Evolutionary conservation across 129 eudicot species (phyloP).

Genomic region (Pittosporum tobira): DNA sequence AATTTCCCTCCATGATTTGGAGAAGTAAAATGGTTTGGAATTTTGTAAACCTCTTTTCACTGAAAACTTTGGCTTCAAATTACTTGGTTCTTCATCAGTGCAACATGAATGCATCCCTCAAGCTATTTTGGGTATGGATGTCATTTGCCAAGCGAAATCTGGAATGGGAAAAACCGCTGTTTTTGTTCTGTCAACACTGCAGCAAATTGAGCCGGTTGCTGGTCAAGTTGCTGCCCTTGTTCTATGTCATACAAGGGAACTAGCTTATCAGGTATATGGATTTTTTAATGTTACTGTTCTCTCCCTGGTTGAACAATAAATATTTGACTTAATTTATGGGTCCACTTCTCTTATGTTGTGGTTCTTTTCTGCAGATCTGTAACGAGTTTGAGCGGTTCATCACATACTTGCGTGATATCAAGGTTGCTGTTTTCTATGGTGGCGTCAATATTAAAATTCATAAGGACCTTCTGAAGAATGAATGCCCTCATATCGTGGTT

Average conservation of each 20-base stretch:
- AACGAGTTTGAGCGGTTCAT: constrained; percentile 95
- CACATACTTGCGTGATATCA: constrained; percentile 79
- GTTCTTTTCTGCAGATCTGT: constrained; percentile 51
- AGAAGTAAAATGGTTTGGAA: constrained; percentile 62
- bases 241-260: constrained; percentile 85
- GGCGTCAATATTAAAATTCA: constrained; percentile 90
- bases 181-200: constrained; percentile 83
- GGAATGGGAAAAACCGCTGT: constrained; percentile 99
- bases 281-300: neutral
- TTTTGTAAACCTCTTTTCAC: constrained; percentile 51
- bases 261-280: constrained; percentile 80
- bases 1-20: constrained; percentile 48
- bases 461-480: constrained; percentile 87
- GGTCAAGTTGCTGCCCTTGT: constrained; percentile 99
- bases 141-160: constrained; percentile 97
- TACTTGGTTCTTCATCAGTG: constrained; percentile 86
- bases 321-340: constrained; percentile 3
- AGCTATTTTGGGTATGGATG: constrained; percentile 99
- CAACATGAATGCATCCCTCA: constrained; percentile 99
- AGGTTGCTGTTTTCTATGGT: constrained; percentile 95
- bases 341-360: neutral
- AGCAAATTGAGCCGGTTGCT: constrained; percentile 91
- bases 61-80: constrained; percentile 71
- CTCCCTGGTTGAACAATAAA: neutral
- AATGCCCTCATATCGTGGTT: constrained; percentile 97